A percentile compares a stretch with the other conserved stretches of the same genome.
These are phyloP conservation scores for Lepidium africanum DNA, from an alignment of 345 rosid genomes.

Conservation along the genomic window DNA sequence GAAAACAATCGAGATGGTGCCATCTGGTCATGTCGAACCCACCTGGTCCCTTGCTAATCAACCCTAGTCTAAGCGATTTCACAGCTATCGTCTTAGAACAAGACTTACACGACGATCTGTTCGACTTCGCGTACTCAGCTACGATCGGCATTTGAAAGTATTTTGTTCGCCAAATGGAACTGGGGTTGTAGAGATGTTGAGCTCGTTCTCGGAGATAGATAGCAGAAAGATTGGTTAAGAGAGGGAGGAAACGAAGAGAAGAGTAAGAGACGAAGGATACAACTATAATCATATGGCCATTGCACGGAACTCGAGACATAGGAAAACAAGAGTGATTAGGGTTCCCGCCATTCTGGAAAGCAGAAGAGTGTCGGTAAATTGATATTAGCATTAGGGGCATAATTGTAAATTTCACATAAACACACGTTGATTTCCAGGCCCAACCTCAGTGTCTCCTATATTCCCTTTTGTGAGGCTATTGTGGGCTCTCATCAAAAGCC, in stretches of 20 bases:
- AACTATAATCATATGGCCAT: constrained; percentile 8
- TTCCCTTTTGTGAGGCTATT: not conserved
- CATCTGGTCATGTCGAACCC: constrained; percentile 71
- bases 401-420: not conserved
- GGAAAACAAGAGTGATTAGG: constrained; percentile 3
- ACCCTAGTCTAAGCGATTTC: constrained; percentile 55
- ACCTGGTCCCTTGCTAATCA: constrained; percentile 49
- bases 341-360: constrained; percentile 23
- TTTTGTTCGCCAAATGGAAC: not conserved
- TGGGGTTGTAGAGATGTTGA: not conserved
- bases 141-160: constrained; percentile 27
- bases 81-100: constrained; percentile 50
- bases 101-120: constrained; percentile 65
- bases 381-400: not conserved
- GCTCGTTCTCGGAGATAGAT: not conserved
- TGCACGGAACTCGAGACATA: not conserved
- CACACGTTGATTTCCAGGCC: not conserved
- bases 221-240: not conserved
- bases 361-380: not conserved
- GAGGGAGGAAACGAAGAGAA: not conserved
- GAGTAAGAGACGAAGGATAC: not conserved
- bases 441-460: not conserved
- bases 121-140: constrained; percentile 85
- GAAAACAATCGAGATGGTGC: constrained; percentile 70
- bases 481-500: not conserved